Evolutionary conservation across 768 basidiomycete species (phyloP).

Genomic region (Inosperma sp.): DNA sequence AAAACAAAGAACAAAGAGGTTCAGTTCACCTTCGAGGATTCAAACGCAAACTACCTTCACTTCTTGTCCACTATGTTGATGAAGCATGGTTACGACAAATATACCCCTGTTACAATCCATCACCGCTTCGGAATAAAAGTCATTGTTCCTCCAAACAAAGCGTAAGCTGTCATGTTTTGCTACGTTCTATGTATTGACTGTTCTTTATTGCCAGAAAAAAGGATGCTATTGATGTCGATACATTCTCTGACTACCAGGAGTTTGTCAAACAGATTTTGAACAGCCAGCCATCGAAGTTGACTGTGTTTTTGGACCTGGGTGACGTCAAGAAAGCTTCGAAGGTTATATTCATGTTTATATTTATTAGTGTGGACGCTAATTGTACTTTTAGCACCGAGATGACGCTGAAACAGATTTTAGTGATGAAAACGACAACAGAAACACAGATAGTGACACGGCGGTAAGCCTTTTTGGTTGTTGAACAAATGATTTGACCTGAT

Average conservation of each 20-base stretch:
- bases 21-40: slow-evolving; percentile 5
- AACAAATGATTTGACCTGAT: no score
- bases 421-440: background rate
- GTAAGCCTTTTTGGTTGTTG: no score
- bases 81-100: slow-evolving; percentile 7
- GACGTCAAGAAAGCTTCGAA: slow-evolving; percentile 11
- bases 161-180: slow-evolving; percentile 1
- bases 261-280: slow-evolving; percentile 9
- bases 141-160: slow-evolving; percentile 5
- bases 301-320: slow-evolving; percentile 12
- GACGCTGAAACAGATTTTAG: background rate
- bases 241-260: slow-evolving; percentile 12
- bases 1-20: slow-evolving; percentile 11
- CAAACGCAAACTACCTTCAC: slow-evolving; percentile 3
- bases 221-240: slow-evolving; percentile 18
- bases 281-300: slow-evolving; percentile 12
- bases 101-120: slow-evolving; percentile 1
- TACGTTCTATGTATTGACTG: background rate
- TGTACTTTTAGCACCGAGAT: background rate
- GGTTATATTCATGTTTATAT: slow-evolving; percentile 3
- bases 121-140: slow-evolving; percentile 10
- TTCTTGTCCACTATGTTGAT: slow-evolving; percentile 4
- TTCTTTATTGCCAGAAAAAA: slow-evolving; percentile 15
- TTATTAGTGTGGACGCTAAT: background rate
- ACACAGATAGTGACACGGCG: background rate